Conservation (phyloP, 1,284 basidiomycete genomes). For the Puccinia horiana region DNA sequence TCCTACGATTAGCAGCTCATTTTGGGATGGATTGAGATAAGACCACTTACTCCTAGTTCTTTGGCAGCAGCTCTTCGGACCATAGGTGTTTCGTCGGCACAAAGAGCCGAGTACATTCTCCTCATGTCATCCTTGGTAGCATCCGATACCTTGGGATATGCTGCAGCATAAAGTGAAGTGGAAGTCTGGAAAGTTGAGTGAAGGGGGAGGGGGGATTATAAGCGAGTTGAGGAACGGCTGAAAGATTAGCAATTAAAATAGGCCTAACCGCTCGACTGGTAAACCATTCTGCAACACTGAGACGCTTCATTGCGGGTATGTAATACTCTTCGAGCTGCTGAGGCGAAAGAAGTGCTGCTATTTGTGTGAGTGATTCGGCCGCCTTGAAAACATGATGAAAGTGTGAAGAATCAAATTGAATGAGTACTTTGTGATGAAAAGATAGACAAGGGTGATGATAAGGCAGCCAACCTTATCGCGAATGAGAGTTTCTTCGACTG, state of each 20-base stretch:
- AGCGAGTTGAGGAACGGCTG: not conserved
- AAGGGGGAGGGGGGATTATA: not conserved
- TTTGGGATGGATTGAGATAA: not conserved
- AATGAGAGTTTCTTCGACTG: constrained; percentile 96
- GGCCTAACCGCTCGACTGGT: constrained; percentile 66
- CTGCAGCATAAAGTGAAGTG: constrained; percentile 89
- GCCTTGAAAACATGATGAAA: constrained; percentile 66
- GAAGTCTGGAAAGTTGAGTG: constrained; percentile 79
- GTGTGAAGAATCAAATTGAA: not conserved
- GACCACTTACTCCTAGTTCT: constrained; percentile 79
- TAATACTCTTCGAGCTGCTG: constrained; percentile 86
- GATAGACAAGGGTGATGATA: not conserved
- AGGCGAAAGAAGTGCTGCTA: constrained; percentile 76
- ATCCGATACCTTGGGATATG: constrained; percentile 76
- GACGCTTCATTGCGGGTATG: constrained; percentile 84
- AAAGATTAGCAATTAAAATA: not conserved
- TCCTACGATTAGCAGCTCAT: not conserved
- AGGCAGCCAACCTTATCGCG: constrained; percentile 83
- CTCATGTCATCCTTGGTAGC: constrained; percentile 83
- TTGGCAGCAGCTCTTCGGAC: constrained; percentile 94
- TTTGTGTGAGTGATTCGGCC: constrained; percentile 91
- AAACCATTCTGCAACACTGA: constrained; percentile 97
- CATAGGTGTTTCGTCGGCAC: constrained; percentile 97
- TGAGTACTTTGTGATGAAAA: constrained; percentile 3
- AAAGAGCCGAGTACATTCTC: constrained; percentile 78